A percentile compares a stretch with the other conserved stretches of the same genome.
Conservation (phyloP, 2,329 filamentous ascomycete genomes). For the Phoma sp. region DNA sequence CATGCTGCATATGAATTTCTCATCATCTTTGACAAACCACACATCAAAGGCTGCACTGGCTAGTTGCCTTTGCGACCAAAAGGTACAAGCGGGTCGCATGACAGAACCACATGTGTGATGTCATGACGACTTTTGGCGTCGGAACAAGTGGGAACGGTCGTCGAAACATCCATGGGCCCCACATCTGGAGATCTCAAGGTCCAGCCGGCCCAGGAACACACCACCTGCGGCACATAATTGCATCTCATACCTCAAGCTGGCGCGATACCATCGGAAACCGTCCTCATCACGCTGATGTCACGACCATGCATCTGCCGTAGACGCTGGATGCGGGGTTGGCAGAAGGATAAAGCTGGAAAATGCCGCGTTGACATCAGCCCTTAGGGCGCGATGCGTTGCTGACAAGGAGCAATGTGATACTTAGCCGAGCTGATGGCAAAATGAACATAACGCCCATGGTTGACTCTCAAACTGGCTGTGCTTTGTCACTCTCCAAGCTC, state of each 20-base stretch:
- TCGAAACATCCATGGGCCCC: conserved; percentile 6
- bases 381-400: background rate
- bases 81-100: conserved; percentile 5
- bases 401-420: background rate
- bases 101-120: conserved; percentile 9
- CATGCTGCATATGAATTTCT: conserved; percentile 1
- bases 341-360: background rate
- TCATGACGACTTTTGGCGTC: conserved; percentile 15
- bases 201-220: background rate
- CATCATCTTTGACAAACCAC: conserved; percentile 3
- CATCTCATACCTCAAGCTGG: background rate
- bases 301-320: background rate
- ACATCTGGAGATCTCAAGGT: conserved; percentile 1
- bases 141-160: conserved; percentile 10
- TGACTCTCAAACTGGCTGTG: too few relatives aligned
- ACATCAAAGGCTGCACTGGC: background rate
- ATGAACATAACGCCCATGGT: too few relatives aligned
- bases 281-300: background rate
- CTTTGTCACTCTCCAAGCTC: too few relatives aligned
- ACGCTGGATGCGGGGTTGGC: conserved; percentile 2
- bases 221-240: background rate
- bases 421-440: too few relatives aligned
- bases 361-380: background rate
- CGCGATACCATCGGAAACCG: conserved; percentile 5
- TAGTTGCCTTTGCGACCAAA: background rate